phyloP scores from a whole-genome alignment of 768 basidiomycete species.

The Auricularia sp. region DNA sequence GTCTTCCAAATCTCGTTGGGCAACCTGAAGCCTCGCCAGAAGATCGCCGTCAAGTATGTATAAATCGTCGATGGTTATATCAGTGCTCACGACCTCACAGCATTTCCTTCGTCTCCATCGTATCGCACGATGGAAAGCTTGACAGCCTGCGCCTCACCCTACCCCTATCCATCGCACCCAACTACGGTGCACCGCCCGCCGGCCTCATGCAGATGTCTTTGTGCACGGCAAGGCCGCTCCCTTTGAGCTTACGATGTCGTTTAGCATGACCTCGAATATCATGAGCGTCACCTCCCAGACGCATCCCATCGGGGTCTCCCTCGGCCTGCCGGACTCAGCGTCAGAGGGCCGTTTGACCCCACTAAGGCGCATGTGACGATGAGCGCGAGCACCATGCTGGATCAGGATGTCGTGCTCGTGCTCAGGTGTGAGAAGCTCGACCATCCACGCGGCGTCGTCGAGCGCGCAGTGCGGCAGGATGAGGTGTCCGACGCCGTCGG shows the following conservation, averaged over 20 bases:
- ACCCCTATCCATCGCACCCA: slow-evolving; percentile 11
- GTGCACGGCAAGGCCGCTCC: slow-evolving; percentile 1
- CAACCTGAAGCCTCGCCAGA: slow-evolving; percentile 4
- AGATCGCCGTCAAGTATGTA: slow-evolving; percentile 6
- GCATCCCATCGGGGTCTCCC: slow-evolving; percentile 7
- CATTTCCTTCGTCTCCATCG: slow-evolving; percentile 12
- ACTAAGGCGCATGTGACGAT: slow-evolving; percentile 6
- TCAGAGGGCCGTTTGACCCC: slow-evolving; percentile 17
- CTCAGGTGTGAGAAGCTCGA: slow-evolving; percentile 42
- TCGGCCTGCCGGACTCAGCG: slow-evolving; percentile 29
- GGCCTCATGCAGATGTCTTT: neutral
- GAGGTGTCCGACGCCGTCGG: slow-evolving; percentile 24
- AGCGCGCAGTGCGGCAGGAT: slow-evolving; percentile 13
- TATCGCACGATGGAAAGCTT: slow-evolving; percentile 6
- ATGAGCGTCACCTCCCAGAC: slow-evolving; percentile 12
- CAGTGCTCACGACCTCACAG: neutral
- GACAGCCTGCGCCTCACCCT: slow-evolving; percentile 9
- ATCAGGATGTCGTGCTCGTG: slow-evolving; percentile 41
- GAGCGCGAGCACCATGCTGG: slow-evolving; percentile 32
- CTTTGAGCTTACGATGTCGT: slow-evolving; percentile 8
- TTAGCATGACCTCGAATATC: slow-evolving; percentile 11
- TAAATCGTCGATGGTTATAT: neutral
- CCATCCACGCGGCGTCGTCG: slow-evolving; percentile 46
- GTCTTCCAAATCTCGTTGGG: slow-evolving; percentile 7
- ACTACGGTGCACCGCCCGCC: slow-evolving; percentile 8